phyloP scores from a whole-genome alignment of 805 yeast species.

The Saccharomycopsis amapae region DNA sequence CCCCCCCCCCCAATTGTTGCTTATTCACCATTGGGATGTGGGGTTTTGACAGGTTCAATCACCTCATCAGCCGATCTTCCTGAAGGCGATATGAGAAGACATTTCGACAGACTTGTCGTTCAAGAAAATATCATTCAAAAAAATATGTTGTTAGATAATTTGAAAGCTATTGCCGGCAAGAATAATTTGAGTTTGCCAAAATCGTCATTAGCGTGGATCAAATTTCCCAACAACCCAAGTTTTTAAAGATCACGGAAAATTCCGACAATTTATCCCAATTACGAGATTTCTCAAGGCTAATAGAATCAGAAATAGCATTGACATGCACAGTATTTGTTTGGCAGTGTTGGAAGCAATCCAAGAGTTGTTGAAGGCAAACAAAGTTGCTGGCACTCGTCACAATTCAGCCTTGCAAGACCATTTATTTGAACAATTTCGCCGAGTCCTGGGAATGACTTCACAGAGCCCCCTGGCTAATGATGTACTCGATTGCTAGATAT shows the following conservation, averaged over 20 bases:
- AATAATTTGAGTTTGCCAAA: conserved; percentile 54
- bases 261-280: conserved; percentile 63
- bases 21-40: conserved; percentile 80
- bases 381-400: conserved; percentile 54
- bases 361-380: conserved; percentile 34
- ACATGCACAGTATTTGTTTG: conserved; percentile 40
- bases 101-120: conserved; percentile 49
- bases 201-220: conserved; percentile 61
- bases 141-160: conserved; percentile 37
- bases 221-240: conserved; percentile 32
- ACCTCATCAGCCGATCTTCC: conserved; percentile 42
- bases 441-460: no score
- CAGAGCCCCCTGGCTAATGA: no score
- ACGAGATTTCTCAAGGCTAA: conserved; percentile 63
- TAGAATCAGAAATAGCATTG: conserved; percentile 57
- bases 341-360: conserved; percentile 51
- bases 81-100: conserved; percentile 47
- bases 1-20: no score
- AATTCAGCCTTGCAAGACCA: no score
- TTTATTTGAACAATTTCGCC: no score
- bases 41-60: conserved; percentile 61
- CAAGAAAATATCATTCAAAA: conserved; percentile 53
- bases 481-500: no score
- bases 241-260: conserved; percentile 26
- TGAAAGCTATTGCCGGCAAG: conserved; percentile 42